A percentile compares a stretch with the other conserved stretches of the same genome.
Evolutionary conservation across 495 filamentous ascomycete species (phyloP).

Genomic region (Penicillium coprophilum): DNA sequence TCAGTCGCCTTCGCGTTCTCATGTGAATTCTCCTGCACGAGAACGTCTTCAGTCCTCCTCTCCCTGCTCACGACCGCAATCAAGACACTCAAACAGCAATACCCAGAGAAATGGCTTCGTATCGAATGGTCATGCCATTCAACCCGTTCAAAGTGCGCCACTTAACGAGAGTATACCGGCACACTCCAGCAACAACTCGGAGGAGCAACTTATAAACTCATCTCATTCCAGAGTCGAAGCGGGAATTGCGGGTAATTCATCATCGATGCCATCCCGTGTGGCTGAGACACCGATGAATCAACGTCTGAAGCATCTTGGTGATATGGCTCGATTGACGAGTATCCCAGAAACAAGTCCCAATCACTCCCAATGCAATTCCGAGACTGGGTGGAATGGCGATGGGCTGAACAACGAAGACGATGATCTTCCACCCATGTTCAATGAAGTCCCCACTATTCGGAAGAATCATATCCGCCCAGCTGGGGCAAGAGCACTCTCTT

Average conservation of each 20-base stretch:
- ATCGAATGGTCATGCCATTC: neutral
- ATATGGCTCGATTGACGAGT: constrained; percentile 35
- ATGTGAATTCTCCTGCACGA: constrained; percentile 32
- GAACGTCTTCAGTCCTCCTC: constrained; percentile 29
- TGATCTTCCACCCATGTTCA: constrained; percentile 41
- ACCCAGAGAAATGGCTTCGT: constrained; percentile 8
- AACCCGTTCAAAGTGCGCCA: constrained; percentile 8
- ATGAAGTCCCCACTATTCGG: constrained; percentile 18
- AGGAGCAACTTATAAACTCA: constrained; percentile 3
- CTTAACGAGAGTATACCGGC: constrained; percentile 12
- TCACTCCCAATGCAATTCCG: constrained; percentile 28
- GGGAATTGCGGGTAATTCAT: constrained; percentile 31
- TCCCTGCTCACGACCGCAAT: constrained; percentile 15
- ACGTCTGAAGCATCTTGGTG: constrained; percentile 26
- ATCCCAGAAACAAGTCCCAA: constrained; percentile 47
- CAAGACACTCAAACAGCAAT: neutral
- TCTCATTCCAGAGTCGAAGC: constrained; percentile 3
- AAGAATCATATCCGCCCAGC: constrained; percentile 26
- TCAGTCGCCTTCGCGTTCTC: constrained; percentile 9
- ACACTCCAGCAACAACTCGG: constrained; percentile 20
- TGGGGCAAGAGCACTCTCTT: constrained; percentile 28
- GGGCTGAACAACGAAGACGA: constrained; percentile 42
- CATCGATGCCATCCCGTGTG: constrained; percentile 44
- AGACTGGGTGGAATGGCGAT: constrained; percentile 30
- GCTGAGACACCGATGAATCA: constrained; percentile 42